These are phyloP conservation scores for Pythium apleroticum DNA, from an alignment of 352 stramenopile genomes.

Conservation along the genomic window DNA sequence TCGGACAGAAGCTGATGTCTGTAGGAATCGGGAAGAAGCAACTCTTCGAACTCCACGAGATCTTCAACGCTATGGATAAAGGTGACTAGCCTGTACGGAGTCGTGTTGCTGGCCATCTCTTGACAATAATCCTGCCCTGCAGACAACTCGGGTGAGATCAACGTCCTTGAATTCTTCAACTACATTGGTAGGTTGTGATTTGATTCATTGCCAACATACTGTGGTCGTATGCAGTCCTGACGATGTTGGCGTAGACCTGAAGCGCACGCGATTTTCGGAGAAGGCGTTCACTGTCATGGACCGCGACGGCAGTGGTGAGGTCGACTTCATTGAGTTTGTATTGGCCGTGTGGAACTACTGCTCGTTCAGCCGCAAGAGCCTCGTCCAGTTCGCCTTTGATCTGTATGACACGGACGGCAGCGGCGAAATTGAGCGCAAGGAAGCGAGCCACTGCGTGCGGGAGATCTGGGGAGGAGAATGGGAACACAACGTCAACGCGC, in stretches of 20 bases:
- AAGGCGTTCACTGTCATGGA: slow-evolving; percentile 79
- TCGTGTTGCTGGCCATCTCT: background rate
- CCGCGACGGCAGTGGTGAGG: slow-evolving; percentile 57
- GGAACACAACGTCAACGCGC: slow-evolving; percentile 47
- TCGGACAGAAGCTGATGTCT: slow-evolving; percentile 38
- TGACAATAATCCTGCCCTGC: background rate
- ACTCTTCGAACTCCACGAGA: slow-evolving; percentile 48
- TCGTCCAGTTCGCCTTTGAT: slow-evolving; percentile 72
- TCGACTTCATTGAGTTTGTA: slow-evolving; percentile 78
- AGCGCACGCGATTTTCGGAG: slow-evolving; percentile 58
- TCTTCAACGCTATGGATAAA: slow-evolving; percentile 58
- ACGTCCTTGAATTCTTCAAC: slow-evolving; percentile 65
- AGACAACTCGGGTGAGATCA: slow-evolving; percentile 70
- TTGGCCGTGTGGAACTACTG: slow-evolving; percentile 80
- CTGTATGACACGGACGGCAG: slow-evolving; percentile 72
- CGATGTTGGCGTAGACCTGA: slow-evolving; percentile 36
- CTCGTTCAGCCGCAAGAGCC: slow-evolving; percentile 59
- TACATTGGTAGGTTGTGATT: slow-evolving; percentile 46
- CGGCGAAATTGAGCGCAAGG: slow-evolving; percentile 60
- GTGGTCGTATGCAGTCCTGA: background rate
- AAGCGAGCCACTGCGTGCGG: slow-evolving; percentile 46
- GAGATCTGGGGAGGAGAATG: slow-evolving; percentile 64
- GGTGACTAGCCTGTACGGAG: slow-evolving; percentile 24
- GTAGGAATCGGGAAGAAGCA: slow-evolving; percentile 51
- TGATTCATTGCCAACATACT: too few relatives aligned